phyloP scores from a whole-genome alignment of 352 stramenopile genomes.

The Plasmopara viticola region DNA sequence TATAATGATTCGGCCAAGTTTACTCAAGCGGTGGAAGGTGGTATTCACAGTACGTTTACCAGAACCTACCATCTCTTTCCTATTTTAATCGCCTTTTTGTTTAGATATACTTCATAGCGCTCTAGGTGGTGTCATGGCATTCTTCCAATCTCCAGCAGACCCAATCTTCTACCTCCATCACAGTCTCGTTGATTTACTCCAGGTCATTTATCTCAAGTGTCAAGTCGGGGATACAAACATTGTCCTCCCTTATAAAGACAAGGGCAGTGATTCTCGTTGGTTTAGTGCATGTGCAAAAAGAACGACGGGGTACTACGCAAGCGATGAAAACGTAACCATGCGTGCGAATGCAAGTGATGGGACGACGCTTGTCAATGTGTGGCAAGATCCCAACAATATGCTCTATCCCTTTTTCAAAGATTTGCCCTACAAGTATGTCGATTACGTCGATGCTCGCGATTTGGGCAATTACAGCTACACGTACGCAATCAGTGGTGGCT shows the following conservation, averaged over 20 bases:
- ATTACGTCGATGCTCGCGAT: constrained; percentile 45
- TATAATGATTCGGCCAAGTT: constrained; percentile 23
- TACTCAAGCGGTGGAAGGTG: constrained; percentile 26
- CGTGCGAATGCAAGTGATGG: constrained; percentile 7
- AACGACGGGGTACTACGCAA: constrained; percentile 11
- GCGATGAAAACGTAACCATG: constrained; percentile 30
- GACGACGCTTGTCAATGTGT: constrained; percentile 28
- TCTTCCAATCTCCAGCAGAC: constrained; percentile 39
- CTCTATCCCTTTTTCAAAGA: constrained; percentile 66
- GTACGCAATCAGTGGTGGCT: constrained; percentile 38
- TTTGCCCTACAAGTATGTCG: constrained; percentile 31
- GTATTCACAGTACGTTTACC: constrained; percentile 42
- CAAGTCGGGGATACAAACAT: constrained; percentile 25
- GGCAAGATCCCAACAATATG: constrained; percentile 29
- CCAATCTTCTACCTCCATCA: constrained; percentile 57
- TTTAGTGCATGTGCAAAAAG: constrained; percentile 27
- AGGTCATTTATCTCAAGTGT: constrained; percentile 56
- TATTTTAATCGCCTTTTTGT: not conserved
- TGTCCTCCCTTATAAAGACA: constrained; percentile 17
- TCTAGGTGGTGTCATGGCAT: constrained; percentile 39
- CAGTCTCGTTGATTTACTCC: constrained; percentile 34
- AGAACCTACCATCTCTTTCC: not conserved
- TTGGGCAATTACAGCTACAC: constrained; percentile 54
- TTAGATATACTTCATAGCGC: constrained; percentile 40
- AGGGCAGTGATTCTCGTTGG: constrained; percentile 28